Evolutionary conservation across 768 basidiomycete species (phyloP).

Genomic region (Atractiella rhizophila): DNA sequence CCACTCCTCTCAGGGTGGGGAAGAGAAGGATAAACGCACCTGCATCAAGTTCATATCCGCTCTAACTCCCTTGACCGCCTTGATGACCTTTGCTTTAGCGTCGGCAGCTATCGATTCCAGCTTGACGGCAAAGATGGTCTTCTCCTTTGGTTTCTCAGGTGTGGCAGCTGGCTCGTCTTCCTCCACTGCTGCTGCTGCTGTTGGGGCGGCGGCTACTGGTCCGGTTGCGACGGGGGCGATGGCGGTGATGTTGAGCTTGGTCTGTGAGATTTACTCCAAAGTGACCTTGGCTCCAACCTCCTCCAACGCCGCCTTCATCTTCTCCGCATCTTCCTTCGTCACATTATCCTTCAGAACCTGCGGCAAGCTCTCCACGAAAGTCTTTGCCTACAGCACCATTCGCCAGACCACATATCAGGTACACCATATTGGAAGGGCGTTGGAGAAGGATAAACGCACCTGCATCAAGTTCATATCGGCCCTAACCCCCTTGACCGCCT

Average conservation of each 20-base stretch:
- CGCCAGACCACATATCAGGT: background rate
- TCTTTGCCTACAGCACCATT: constrained; percentile 55
- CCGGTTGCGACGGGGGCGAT: constrained; percentile 55
- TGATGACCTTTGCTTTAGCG: constrained; percentile 86
- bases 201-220: constrained; percentile 26
- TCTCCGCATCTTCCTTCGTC: constrained; percentile 92
- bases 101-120: constrained; percentile 79
- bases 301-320: constrained; percentile 73
- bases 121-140: constrained; percentile 87
- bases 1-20: background rate
- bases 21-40: constrained; percentile 30
- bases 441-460: constrained; percentile 30
- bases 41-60: constrained; percentile 93
- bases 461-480: constrained; percentile 93
- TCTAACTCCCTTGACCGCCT: constrained; percentile 84
- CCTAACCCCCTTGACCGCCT: constrained; percentile 84
- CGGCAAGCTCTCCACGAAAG: constrained; percentile 87
- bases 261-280: constrained; percentile 40
- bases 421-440: too few species aligned
- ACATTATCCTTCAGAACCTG: constrained; percentile 81
- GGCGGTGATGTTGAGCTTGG: constrained; percentile 86
- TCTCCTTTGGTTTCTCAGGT: constrained; percentile 76
- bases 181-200: constrained; percentile 31
- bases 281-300: constrained; percentile 63
- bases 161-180: constrained; percentile 39